Conservation (phyloP, 2,329 filamentous ascomycete genomes). For the Pseudomassariella vexata region DNA sequence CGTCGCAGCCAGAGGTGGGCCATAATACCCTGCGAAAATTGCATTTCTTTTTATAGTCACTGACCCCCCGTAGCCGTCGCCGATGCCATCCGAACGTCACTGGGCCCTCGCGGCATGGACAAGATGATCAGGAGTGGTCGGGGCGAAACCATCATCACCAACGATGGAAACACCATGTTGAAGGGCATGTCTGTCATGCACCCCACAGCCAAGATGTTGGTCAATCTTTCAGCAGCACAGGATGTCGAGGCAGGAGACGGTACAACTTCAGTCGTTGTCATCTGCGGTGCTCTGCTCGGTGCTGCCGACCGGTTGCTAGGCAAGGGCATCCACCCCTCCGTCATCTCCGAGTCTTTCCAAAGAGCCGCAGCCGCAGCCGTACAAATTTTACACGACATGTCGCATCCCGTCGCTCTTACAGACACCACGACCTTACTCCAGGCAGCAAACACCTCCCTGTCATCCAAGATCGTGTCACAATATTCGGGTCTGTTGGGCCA, state of each 20-base stretch:
- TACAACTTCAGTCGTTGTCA: conserved; percentile 96
- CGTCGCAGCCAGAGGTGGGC: conserved; percentile 90
- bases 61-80: conserved; percentile 81
- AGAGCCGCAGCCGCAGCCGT: conserved; percentile 86
- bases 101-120: conserved; percentile 96
- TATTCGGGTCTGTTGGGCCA: conserved; percentile 92
- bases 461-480: conserved; percentile 97
- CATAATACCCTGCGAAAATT: too few relatives aligned
- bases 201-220: conserved; percentile 98
- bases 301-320: conserved; percentile 84
- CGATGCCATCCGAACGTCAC: conserved; percentile 93
- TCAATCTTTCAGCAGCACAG: conserved; percentile 93
- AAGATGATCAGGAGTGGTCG: conserved; percentile 98
- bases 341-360: conserved; percentile 97
- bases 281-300: conserved; percentile 89
- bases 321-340: conserved; percentile 95
- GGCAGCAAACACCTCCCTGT: conserved; percentile 93
- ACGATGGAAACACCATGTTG: conserved; percentile 98
- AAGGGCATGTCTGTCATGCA: conserved; percentile 99
- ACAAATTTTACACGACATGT: conserved; percentile 88
- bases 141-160: conserved; percentile 97
- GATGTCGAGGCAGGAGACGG: conserved; percentile 98
- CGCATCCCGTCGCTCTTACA: conserved; percentile 80
- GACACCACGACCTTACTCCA: conserved; percentile 89
- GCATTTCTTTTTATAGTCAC: too few relatives aligned